Percentiles rank a stretch among this genome's conserved stretches.
phyloP scores from a whole-genome alignment of 139 green algal species.

The Chlorella sp. region DNA sequence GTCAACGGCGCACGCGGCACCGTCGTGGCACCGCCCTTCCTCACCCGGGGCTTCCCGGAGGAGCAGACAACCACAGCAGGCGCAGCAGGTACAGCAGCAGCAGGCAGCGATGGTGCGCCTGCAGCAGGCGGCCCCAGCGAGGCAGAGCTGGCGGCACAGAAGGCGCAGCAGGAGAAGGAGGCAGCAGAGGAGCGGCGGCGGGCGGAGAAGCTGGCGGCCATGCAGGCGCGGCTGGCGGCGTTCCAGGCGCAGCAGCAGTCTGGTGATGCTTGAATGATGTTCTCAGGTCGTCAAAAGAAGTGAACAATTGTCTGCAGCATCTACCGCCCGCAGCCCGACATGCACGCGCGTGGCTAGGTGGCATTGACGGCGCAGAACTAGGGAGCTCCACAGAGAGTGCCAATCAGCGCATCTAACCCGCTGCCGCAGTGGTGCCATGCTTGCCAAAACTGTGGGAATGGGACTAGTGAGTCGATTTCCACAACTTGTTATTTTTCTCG shows the following conservation, averaged over 20 bases:
- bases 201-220: constrained; percentile 58
- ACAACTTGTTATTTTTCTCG: no score
- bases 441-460: no score
- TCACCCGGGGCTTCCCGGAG: constrained; percentile 7
- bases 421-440: no score
- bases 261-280: no score
- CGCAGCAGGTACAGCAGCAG: background rate
- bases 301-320: no score
- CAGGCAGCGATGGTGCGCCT: background rate
- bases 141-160: background rate
- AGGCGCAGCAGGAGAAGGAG: constrained; percentile 43
- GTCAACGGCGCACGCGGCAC: background rate
- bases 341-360: no score
- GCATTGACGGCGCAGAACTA: no score
- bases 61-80: background rate
- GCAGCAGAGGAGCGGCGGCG: constrained; percentile 57
- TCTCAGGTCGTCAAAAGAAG: no score
- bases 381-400: no score
- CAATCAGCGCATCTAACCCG: no score
- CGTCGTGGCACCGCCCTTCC: constrained; percentile 16
- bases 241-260: constrained; percentile 60
- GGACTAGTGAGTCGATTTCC: no score
- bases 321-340: no score
- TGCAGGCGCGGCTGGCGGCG: constrained; percentile 71
- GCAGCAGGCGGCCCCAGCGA: background rate